Evolutionary conservation across 495 filamentous ascomycete species (phyloP), one percentile per base, ranked within the genome.

Genomic region (Penicillium alfredii): DNA sequence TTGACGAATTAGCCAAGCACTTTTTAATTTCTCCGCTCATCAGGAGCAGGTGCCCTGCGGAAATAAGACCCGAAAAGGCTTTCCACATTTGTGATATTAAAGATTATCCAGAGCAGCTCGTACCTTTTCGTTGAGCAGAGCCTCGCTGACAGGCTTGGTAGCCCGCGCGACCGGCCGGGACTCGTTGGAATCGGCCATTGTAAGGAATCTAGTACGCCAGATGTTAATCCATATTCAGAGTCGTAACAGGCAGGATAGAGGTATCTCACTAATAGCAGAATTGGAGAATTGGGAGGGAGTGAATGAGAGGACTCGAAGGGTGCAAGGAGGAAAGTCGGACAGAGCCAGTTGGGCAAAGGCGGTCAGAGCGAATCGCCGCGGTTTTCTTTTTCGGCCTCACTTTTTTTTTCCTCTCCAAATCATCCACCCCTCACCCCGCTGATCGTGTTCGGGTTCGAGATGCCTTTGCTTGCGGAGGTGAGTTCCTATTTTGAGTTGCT

Each of bases 121-220:
- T 80, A 94, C 88, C 84, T 95, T 95, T 63, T 95, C 88, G 66
- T 94, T 95, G 44, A 95, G 72, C 53, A 95, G 73, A 50, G 88
- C 85, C 70, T 95, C 88, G 70, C 86, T 92, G 70, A 93, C 82
- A 41, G 88, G 88, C 60, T 85, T 82, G 57, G 60, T 75, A 28
- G 74, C 66, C 47, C 73, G 72, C 40, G 68, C 51, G 56, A 65
- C 45, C 44, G 71, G 56, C 57, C 60, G 61, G 56, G 72, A 55
- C 50, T 70, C 58, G 44, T 60, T 66, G 38, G 63, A 66, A 56
- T 78, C 74, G 55, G 74, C 69, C 76, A 80, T 80, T 66, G 64
- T 47, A 59, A 56, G 43, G 30, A 27, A 52, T 56, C 60, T 65
- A 29, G 16, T 16, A 30, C n/a, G n/a, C n/a, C n/a, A n/a, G 22